These are phyloP conservation scores for Closterium sp. DNA, from an alignment of 139 green algal species.

Conservation along the genomic window DNA sequence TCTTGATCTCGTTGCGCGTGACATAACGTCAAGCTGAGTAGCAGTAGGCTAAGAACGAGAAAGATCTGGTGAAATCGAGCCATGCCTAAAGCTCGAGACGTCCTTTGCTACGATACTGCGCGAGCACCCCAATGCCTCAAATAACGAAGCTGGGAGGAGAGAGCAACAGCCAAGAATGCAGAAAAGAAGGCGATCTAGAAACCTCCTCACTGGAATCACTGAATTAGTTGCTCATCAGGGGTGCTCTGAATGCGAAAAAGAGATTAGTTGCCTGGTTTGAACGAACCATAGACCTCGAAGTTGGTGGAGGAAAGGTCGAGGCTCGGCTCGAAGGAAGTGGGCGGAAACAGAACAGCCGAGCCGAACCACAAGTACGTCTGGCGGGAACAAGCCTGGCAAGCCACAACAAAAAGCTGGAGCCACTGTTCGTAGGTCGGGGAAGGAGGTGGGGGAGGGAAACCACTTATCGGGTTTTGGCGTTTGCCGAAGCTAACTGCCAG, in stretches of 20 bases:
- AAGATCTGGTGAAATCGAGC: not conserved
- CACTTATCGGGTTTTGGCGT: not conserved
- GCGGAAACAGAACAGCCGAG: too few species aligned
- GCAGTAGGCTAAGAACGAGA: not conserved
- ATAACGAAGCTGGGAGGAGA: not conserved
- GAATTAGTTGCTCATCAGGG: too few species aligned
- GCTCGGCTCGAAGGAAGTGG: too few species aligned
- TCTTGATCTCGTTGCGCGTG: not conserved
- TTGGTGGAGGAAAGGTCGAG: too few species aligned
- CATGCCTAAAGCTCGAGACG: not conserved
- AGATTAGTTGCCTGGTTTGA: too few species aligned
- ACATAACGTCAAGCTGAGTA: not conserved
- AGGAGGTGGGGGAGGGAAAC: too few species aligned
- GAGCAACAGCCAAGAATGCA: not conserved
- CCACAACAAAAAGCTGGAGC: not conserved
- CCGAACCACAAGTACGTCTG: too few species aligned
- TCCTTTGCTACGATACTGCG: too few species aligned
- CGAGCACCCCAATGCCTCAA: not conserved
- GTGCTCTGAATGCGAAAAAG: too few species aligned
- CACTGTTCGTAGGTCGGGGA: not conserved
- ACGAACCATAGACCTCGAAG: too few species aligned
- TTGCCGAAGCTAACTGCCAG: not conserved
- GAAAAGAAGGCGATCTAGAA: not conserved
- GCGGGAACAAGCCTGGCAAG: not conserved
- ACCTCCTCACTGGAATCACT: too few species aligned